Conservation (phyloP, 1,284 basidiomycete genomes). For the Sporisorium exsertum region DNA sequence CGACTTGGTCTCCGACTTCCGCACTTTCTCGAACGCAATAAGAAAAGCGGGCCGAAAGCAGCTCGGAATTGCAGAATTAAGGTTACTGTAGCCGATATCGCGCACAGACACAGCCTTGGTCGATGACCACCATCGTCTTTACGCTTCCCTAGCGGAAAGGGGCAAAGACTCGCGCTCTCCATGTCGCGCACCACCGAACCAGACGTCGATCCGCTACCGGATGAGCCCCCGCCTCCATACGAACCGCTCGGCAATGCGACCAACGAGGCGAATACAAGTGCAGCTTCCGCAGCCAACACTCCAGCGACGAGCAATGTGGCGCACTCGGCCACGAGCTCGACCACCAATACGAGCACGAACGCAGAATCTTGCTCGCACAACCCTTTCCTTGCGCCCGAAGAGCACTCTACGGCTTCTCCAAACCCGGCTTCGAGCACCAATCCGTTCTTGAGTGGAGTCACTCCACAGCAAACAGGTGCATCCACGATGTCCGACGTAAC, state of each 20-base stretch:
- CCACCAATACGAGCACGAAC: background rate
- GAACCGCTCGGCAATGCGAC: constrained; percentile 12
- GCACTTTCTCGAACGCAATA: background rate
- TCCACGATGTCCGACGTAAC: constrained; percentile 1
- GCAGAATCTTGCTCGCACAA: constrained; percentile 13
- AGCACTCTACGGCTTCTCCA: constrained; percentile 4
- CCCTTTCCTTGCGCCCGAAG: constrained; percentile 28
- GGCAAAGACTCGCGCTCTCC: no score
- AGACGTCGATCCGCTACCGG: constrained; percentile 26
- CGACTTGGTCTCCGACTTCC: constrained; percentile 18
- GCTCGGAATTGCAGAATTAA: background rate
- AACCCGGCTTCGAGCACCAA: constrained; percentile 17
- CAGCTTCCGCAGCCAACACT: background rate
- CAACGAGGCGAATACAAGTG: background rate
- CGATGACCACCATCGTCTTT: background rate
- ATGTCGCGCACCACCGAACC: constrained; percentile 34
- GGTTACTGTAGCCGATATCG: background rate
- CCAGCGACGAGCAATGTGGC: background rate
- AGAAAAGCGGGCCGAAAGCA: background rate
- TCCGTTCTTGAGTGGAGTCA: constrained; percentile 20
- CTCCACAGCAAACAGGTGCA: constrained; percentile 13
- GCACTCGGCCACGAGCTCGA: no score
- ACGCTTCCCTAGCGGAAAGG: background rate
- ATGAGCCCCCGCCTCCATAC: constrained; percentile 51
- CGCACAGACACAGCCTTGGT: constrained; percentile 16